Base-by-base conservation (phyloP, 2,329 filamentous ascomycete genomes). In the Diaporthe longicolla region DNA sequence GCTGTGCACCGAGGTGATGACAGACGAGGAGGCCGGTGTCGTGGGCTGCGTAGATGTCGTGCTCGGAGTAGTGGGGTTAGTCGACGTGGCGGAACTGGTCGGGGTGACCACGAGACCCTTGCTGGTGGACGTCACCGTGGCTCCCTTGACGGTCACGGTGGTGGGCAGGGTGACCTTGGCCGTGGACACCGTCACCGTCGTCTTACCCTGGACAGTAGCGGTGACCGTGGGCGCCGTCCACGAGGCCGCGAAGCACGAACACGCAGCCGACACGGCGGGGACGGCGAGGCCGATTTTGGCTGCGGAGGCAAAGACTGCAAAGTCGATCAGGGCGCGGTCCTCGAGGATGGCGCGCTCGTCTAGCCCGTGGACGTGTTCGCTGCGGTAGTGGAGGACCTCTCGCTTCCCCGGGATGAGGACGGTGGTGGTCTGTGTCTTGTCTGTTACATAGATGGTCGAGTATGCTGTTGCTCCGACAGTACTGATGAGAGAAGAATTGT, bases 351-450 rank as follows among this genome's bases (percentile, higher is more conserved):
- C 45, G n/a, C 48, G 21, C 48, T 40, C 48, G 26, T 40, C 63
- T 8, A 54, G 19, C n/a, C 11, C 10, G 4, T 21, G 32, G 48
- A 21, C 29, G 15, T 71, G 37, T 13, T 29, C 19, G 21, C 43
- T 35, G 35, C 45, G 35, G 55, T 54, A 15, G 37, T 48, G 10
- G 21, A 65, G 7, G 26, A 65, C 29, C 0, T 66, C 58, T 2
- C 72, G 72, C 68, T 74, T 74, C 6, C 50, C 68, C 13, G 63
- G 63, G 26, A 71, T 59, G 48, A 71, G 10, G 21, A 74, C 29
- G 11, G 72, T 74, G 5, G 72, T 71, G 1, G 72, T 71, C n/a
- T 48, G 50, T 4, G 58, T 32, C 63, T 68, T 68, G 13, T 55
- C 59, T 3, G 72, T 74, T 17, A 74, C 72, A 5, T 61, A 71